Base-by-base conservation (phyloP, 148 eudicot genomes). In the Heliamphora exappendiculata region DNA sequence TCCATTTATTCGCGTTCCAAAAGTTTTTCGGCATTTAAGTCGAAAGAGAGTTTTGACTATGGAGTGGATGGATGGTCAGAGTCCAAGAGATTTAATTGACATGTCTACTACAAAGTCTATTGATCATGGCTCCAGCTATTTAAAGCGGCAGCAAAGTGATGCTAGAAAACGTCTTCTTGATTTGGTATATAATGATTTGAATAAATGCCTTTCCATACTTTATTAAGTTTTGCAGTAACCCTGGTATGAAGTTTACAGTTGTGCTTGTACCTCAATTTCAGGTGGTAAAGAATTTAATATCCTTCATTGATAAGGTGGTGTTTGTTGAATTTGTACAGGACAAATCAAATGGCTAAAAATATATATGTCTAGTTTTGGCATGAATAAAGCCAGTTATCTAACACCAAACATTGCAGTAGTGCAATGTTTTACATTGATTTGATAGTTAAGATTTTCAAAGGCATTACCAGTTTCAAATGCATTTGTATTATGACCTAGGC, bases 61-160 rank as follows among this genome's bases (percentile, higher is more conserved):
- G 98, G 97, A 93, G 78, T 93, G 98, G 99, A 82, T 96, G 83
- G 86, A 70, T 81, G 99, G 99, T 74, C 98, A 96, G 62, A 93
- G 84, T 88, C 97, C 99, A 75, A 88, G 42, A 75, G 91, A 93
- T 66, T 83, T 96, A 54, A 66, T 96, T n/a, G 77, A 80, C 77
- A 79, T 80, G 67, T 85, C 97, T 54, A 77, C 84, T 54, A 79
- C 79, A 70, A 80, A 80, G 76, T 71, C 88, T 41, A 70, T 72
- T 73, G 76, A 72, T 72, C 42, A 53, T 39, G 80, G 39, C 51
- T 82, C 87, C 51, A 81, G 37, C 75, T 81, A 87, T 78, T 81
- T 84, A 51, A 86, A 82, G 78, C 79, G 76, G 72, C 86, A 84
- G 69, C 86, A 73, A 78, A 75, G 69, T 81, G 95, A 92, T 67